These are phyloP conservation scores for Aspergillus sp. DNA, from an alignment of 2,329 filamentous ascomycete genomes.

Conservation along the genomic window DNA sequence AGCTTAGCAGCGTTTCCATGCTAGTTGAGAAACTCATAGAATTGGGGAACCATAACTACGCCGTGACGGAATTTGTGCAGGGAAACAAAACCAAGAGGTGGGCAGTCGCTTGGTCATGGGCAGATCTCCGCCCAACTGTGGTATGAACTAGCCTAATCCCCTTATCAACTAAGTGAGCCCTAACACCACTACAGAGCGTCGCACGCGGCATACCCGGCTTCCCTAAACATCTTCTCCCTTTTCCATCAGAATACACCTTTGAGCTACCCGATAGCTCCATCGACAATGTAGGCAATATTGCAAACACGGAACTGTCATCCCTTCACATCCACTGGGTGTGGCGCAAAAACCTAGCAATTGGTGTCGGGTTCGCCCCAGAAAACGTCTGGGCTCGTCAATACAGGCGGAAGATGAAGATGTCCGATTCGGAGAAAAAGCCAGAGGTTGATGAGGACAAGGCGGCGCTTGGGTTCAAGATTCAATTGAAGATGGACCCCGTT, in stretches of 20 bases:
- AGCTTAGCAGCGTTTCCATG: constrained; percentile 66
- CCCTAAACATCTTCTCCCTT: constrained; percentile 53
- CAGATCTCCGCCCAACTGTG: constrained; percentile 61
- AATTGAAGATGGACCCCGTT: constrained; percentile 39
- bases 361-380: constrained; percentile 60
- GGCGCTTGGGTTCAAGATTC: constrained; percentile 60
- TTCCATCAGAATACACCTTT: constrained; percentile 53
- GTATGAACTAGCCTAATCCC: constrained; percentile 27
- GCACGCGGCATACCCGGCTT: constrained; percentile 45
- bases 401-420: constrained; percentile 54
- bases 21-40: constrained; percentile 60
- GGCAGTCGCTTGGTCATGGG: constrained; percentile 87
- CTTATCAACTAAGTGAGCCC: background rate
- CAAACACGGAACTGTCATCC: constrained; percentile 51
- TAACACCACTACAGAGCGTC: constrained; percentile 23
- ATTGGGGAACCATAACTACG: constrained; percentile 70
- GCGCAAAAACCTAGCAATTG: constrained; percentile 53
- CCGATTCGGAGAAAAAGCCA: constrained; percentile 26
- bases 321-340: constrained; percentile 68
- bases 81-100: constrained; percentile 78
- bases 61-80: constrained; percentile 76
- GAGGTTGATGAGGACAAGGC: constrained; percentile 40
- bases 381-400: constrained; percentile 80
- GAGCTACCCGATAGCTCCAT: constrained; percentile 28
- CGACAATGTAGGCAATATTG: constrained; percentile 32